Conservation (phyloP, 495 filamentous ascomycete species). For the Xylaria telfairii region DNA sequence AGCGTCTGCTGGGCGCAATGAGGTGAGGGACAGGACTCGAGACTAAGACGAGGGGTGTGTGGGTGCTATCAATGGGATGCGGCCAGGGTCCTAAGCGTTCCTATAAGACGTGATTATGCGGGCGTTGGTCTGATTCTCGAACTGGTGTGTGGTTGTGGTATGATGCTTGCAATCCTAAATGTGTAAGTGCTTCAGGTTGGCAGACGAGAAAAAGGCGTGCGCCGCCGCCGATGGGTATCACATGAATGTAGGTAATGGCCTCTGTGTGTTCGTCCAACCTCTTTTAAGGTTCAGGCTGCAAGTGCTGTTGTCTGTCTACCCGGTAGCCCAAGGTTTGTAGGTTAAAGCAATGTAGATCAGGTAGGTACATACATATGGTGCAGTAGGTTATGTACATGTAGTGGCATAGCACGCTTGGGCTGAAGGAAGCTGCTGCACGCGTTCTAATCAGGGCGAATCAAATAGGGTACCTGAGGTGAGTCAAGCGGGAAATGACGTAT, state of each 20-base stretch:
- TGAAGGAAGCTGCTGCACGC: slow-evolving; percentile 3
- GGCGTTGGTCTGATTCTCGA: slow-evolving; percentile 3
- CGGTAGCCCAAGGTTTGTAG: background rate
- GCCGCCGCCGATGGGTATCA: background rate
- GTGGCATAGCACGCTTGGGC: background rate
- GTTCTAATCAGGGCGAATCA: background rate
- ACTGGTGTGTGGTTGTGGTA: background rate
- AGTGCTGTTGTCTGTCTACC: background rate
- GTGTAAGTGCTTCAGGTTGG: background rate
- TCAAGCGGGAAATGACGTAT: slow-evolving; percentile 33
- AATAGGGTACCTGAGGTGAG: background rate
- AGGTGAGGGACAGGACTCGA: slow-evolving; percentile 11
- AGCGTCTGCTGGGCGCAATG: background rate
- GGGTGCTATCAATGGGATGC: slow-evolving; percentile 2
- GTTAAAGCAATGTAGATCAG: background rate
- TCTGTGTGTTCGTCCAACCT: background rate
- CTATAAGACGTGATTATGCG: background rate
- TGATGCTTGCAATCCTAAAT: background rate
- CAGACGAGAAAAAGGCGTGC: background rate
- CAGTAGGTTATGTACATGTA: no score
- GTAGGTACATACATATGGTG: background rate
- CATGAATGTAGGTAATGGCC: background rate
- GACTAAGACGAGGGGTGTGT: background rate
- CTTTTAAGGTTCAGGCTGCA: background rate
- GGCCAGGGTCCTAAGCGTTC: background rate